Percentiles rank a stretch among this genome's conserved stretches.
These are phyloP conservation scores for Cordyceps pruinosa DNA, from an alignment of 2,329 filamentous ascomycete species.

Conservation along the genomic window DNA sequence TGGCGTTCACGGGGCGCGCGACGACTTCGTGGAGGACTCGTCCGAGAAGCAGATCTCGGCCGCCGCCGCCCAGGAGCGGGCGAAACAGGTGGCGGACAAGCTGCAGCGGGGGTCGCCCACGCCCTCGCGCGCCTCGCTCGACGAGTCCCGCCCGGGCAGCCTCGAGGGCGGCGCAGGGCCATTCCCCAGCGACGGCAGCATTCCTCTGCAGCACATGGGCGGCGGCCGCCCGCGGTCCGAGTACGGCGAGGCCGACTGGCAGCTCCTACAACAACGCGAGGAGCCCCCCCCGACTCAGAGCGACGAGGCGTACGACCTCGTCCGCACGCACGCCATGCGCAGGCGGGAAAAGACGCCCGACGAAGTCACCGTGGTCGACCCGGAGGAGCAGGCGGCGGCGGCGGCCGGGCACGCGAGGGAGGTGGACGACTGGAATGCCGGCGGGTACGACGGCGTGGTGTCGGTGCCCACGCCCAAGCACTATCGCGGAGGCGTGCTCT, in stretches of 20 bases:
- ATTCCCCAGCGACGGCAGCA: constrained; percentile 19
- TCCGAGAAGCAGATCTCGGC: constrained; percentile 24
- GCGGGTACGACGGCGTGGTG: constrained; percentile 35
- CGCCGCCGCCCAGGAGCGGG: constrained; percentile 37
- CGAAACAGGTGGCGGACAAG: constrained; percentile 34
- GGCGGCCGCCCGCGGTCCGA: constrained; percentile 8
- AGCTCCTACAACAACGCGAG: constrained; percentile 11
- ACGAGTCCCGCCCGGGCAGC: constrained; percentile 23
- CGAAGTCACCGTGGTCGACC: constrained; percentile 17
- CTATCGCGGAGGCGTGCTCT: constrained; percentile 39
- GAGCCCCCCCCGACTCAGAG: constrained; percentile 21
- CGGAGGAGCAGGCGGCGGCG: constrained; percentile 12
- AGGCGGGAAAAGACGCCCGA: constrained; percentile 5
- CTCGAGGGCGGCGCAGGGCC: constrained; percentile 18
- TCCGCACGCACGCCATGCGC: constrained; percentile 33
- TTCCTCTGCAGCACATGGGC: constrained; percentile 28
- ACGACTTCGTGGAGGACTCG: constrained; percentile 6
- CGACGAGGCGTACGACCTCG: constrained; percentile 35
- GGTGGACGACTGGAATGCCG: constrained; percentile 31
- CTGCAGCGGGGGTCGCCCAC: constrained; percentile 30
- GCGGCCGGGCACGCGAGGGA: constrained; percentile 4
- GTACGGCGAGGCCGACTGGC: constrained; percentile 13
- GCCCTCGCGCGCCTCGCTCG: constrained; percentile 31
- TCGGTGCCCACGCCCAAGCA: constrained; percentile 33
- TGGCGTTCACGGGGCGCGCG: neutral